Base-by-base conservation (phyloP, 1,139 yeast species). In the Nakaseomyces uthaithaninus region DNA sequence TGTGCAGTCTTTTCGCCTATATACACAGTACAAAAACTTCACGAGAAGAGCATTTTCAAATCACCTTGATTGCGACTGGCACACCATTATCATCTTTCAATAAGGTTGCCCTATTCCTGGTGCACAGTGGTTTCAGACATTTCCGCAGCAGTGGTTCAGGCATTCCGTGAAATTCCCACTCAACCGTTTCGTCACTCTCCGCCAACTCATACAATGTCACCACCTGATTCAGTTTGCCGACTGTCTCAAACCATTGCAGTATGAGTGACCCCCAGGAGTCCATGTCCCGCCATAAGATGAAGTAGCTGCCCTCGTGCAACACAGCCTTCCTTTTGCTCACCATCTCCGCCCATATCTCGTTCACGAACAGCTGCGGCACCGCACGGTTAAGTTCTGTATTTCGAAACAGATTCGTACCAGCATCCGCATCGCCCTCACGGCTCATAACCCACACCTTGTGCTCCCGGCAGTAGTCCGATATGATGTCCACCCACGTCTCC, bases 161-260 rank as follows among this genome's bases (percentile, higher is more conserved):
- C 54, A 87, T 69, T 25, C 75, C 75, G 43, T 70, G 69, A 50
- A 89, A 77, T 33, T 74, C 78, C 48, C 74, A 75, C 2, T 71
- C 69, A 3, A 64, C 53, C 1, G 77, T 74, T 33, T 73, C 63
- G 27, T 83, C 94, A 53, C 85, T 83, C 45, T 75, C 73, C 0
- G 68, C 54, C 36, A 91, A 61, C 59, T 91, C 98, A 61, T 83
- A 89, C 8, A 87, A 62, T 0, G 98, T 91, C 42, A 91, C 64
- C 2, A 91, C 82, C 1, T 80, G 67, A 5, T 87, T 87, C 42
- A 72, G 67, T 58, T 86, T 94, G 0, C 95, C 95, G 0, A 89
- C 73, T 12, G 68, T 66, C 42, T 80, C 89, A 16, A 84, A 68
- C 80, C 82, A 79, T 35, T 74, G 72, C 24, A 65, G 50, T 2